Evolutionary conservation across 352 stramenopile species (phyloP), one percentile per base, ranked within the genome.

Genomic region (Thalassiosira livingstoniorum): DNA sequence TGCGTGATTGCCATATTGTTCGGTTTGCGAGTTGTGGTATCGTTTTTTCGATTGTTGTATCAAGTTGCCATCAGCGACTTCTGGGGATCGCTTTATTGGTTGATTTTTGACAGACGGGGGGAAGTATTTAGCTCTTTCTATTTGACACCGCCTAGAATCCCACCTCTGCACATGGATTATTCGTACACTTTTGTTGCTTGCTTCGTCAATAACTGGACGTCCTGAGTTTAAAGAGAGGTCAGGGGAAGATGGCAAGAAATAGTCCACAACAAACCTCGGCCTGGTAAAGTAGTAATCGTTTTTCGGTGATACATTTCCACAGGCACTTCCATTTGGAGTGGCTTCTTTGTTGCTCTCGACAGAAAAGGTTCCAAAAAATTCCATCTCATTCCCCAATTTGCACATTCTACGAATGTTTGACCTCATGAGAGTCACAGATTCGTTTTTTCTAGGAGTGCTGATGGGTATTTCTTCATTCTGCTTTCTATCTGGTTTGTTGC

Each of bases 381-480:
- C 47, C 21, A 93, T 65, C 31, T 79, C 55, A 81, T 92, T 87
- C n/a, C 89, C 89, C n/a, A 92, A 34, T 70, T 93, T 93, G 62
- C 78, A 92, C 25, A 75, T 71, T 42, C 83, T 66, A 21, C 83
- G 70, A 74, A 80, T 88, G 60, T 87, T 85, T 11, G 88, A 91
- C 68, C 88, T 64, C 4, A 91, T 47, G 15, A 72, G 55, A 43
- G 57, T 58, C 37, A 83, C 65, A 4, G 0, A 53, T 47, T 64
- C 71, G 11, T 63, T 70, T 2, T 35, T 34, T 35, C 61, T n/a
- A n/a, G n/a, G 43, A 34, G 29, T 32, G 4, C 43, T 68, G 23
- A 39, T 43, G 18, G 15, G 60, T 27, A 1, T 45, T 13, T 18
- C 18, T 55, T 13, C 18, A 64, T 39, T 23, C 0, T 11, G 15